Conservation (phyloP, 495 filamentous ascomycete species). For the Thermochaetoides thermophila region DNA sequence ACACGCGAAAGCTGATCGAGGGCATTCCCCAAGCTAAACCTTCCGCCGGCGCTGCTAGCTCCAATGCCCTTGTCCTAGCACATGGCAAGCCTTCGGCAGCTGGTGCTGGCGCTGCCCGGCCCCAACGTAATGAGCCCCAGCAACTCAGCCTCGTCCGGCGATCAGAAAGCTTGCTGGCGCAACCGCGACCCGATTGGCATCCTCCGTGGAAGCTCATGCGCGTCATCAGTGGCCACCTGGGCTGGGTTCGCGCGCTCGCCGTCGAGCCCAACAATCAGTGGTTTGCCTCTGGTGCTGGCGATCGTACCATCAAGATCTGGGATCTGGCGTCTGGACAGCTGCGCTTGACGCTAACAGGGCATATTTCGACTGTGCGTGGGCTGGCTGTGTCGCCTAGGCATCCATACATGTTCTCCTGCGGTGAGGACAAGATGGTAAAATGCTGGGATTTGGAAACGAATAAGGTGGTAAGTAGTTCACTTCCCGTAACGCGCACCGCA, state of each 20-base stretch:
- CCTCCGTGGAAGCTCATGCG: slow-evolving; percentile 97
- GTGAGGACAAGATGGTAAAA: slow-evolving; percentile 99
- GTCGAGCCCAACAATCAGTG: slow-evolving; percentile 94
- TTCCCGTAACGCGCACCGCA: background rate
- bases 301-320: slow-evolving; percentile 98
- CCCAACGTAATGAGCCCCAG: slow-evolving; percentile 15
- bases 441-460: slow-evolving; percentile 99
- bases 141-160: slow-evolving; percentile 45
- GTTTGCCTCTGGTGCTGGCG: slow-evolving; percentile 93
- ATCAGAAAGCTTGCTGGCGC: slow-evolving; percentile 47
- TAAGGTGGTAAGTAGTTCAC: slow-evolving; percentile 43
- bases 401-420: slow-evolving; percentile 95
- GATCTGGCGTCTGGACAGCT: slow-evolving; percentile 76
- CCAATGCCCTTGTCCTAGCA: slow-evolving; percentile 46
- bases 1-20: slow-evolving; percentile 56
- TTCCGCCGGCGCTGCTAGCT: slow-evolving; percentile 25
- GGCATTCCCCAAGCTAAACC: slow-evolving; percentile 36
- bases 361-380: slow-evolving; percentile 92
- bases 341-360: slow-evolving; percentile 80
- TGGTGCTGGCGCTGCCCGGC: background rate
- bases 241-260: slow-evolving; percentile 85
- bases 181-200: slow-evolving; percentile 83
- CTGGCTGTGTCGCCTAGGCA: slow-evolving; percentile 87
- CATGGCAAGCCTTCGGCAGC: slow-evolving; percentile 11
- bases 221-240: slow-evolving; percentile 90